Base-by-base conservation (phyloP, 257 asterid species). In the Ilex asprella region DNA sequence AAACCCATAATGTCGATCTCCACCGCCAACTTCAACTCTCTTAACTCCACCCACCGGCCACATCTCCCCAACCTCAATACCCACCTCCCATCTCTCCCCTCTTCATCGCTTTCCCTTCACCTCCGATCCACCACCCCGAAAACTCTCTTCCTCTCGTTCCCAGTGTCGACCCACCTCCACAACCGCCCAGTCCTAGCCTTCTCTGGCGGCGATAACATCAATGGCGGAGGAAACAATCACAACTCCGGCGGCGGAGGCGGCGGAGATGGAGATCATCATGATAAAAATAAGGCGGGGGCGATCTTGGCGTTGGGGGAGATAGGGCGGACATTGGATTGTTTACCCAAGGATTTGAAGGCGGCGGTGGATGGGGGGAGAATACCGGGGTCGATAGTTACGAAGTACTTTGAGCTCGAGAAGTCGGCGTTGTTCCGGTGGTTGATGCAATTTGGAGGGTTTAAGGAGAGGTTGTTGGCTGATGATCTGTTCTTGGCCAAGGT, bases 381-480 rank as follows among this genome's bases (percentile, higher is more conserved):
- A 27, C 89, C 99, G 6, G 95, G 86, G 55, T 75, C 91, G 60
- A 79, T 92, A 44, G 68, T 89, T 43, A 56, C 60, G 76, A 79
- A 79, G 70, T 92, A 69, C 55, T 77, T 92, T 21, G 90, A 87
- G 70, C 84, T 92, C 31, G 96, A 92, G 39, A 91, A 79, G 55
- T 84, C 94, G 3, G 82, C 85, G 5, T 62, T 85, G 5, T 16
- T 89, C 6, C 67, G 86, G 3, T 89, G 99, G 97, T 70, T 92
- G 59, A 78, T 89, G 81, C 75, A 46, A 10, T 92, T 89, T 58
- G 89, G 83, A n/a, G 97, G 99, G 32, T 92, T 89, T 69, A 92
- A 84, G 86, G 99, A 92, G 74, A 71, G 99, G 75, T 78, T 92
- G 67, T 67, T 92, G 82, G 99, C 99, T 31, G 99, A 92, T 71